Evolutionary conservation across 768 basidiomycete species (phyloP).

Genomic region (Psilocybe azurescens): DNA sequence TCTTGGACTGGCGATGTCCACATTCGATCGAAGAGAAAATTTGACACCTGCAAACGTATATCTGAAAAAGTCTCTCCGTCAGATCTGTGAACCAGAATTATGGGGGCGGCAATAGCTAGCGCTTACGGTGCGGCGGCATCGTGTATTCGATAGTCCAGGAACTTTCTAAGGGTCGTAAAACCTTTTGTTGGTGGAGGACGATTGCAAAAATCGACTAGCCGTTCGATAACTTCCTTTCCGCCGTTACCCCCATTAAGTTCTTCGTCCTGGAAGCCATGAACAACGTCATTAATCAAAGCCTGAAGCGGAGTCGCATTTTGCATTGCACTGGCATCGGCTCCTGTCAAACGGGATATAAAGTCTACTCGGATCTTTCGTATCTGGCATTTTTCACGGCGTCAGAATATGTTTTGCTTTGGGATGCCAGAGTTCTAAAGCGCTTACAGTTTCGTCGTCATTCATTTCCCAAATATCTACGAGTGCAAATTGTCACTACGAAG

Average conservation of each 20-base stretch:
- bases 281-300: neutral
- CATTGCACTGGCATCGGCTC: neutral
- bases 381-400: neutral
- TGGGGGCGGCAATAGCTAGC: too few species aligned
- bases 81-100: neutral
- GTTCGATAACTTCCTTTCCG: neutral
- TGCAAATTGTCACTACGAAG: too few species aligned
- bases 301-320: neutral
- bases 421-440: neutral
- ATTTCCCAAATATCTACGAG: slow-evolving; percentile 4
- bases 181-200: neutral
- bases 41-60: neutral
- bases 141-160: neutral
- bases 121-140: neutral
- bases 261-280: neutral
- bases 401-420: too few species aligned
- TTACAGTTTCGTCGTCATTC: neutral
- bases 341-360: neutral
- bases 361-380: neutral
- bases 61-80: neutral
- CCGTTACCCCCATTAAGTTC: neutral
- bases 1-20: neutral
- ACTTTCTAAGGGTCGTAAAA: neutral
- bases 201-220: neutral
- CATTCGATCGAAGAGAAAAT: neutral